Evolutionary conservation across 2,329 filamentous ascomycete genomes (phyloP).

Genomic region (Microcyclospora pomicola): DNA sequence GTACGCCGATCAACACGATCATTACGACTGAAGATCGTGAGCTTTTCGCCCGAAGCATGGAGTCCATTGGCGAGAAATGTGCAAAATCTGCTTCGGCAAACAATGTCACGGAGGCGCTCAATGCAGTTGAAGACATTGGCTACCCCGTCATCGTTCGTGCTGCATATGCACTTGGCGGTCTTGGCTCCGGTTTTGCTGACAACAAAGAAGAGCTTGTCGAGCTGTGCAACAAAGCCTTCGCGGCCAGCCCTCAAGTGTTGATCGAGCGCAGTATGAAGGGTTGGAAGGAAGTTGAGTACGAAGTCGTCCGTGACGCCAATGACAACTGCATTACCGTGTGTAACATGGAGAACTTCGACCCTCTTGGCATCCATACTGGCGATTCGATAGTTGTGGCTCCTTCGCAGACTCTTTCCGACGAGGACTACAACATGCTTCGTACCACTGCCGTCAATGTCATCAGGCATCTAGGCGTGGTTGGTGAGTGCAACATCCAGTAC

Average conservation of each 20-base stretch:
- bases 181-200: conserved; percentile 90
- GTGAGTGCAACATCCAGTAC: conserved; percentile 98
- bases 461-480: conserved; percentile 88
- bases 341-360: conserved; percentile 99
- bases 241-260: conserved; percentile 86
- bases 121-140: conserved; percentile 78
- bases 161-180: conserved; percentile 85
- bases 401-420: conserved; percentile 89
- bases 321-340: conserved; percentile 99
- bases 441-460: conserved; percentile 96
- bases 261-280: conserved; percentile 99
- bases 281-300: conserved; percentile 99
- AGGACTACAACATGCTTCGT: conserved; percentile 98
- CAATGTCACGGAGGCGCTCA: conserved; percentile 74
- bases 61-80: conserved; percentile 94
- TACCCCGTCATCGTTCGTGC: conserved; percentile 96
- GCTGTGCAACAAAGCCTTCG: conserved; percentile 88
- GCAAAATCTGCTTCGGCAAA: conserved; percentile 92
- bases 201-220: conserved; percentile 70
- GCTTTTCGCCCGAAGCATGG: conserved; percentile 94
- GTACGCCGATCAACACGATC: conserved; percentile 94
- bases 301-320: conserved; percentile 86
- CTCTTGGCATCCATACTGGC: conserved; percentile 92
- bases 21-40: conserved; percentile 98
- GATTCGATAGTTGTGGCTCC: conserved; percentile 97